phyloP scores from a whole-genome alignment of 208 protist genomes.

The Herpetomonas muscarum region DNA sequence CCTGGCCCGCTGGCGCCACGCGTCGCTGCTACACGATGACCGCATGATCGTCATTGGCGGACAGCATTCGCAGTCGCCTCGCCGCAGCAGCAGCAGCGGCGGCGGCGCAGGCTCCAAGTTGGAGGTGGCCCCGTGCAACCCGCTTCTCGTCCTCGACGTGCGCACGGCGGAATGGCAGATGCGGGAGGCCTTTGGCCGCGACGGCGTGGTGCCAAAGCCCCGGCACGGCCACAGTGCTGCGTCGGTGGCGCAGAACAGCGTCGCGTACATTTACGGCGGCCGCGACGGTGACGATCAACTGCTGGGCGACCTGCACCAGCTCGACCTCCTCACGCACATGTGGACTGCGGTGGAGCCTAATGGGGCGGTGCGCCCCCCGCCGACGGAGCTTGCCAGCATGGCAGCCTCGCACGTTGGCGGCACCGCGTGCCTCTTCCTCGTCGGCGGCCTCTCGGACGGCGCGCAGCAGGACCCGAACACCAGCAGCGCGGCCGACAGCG shows the following conservation, averaged over 20 bases:
- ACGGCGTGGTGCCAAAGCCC: slow-evolving; percentile 28
- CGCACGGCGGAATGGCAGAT: slow-evolving; percentile 25
- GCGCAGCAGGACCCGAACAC: not conserved
- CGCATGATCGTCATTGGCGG: slow-evolving; percentile 60
- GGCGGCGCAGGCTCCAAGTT: slow-evolving; percentile 8
- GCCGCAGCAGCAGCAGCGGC: not conserved
- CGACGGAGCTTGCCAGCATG: slow-evolving; percentile 56
- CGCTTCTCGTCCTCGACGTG: slow-evolving; percentile 56
- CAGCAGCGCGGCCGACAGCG: not conserved
- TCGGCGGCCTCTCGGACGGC: slow-evolving; percentile 24
- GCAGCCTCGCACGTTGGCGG: slow-evolving; percentile 27
- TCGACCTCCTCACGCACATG: slow-evolving; percentile 52
- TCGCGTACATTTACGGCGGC: slow-evolving; percentile 45
- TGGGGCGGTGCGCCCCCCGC: slow-evolving; percentile 43
- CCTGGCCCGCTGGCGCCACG: slow-evolving; percentile 54
- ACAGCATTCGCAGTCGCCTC: slow-evolving; percentile 3
- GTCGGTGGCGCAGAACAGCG: slow-evolving; percentile 11
- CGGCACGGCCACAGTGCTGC: slow-evolving; percentile 63
- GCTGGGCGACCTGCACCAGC: slow-evolving; percentile 53
- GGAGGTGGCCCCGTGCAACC: slow-evolving; percentile 15
- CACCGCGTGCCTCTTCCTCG: slow-evolving; percentile 46
- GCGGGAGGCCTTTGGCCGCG: slow-evolving; percentile 26
- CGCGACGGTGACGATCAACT: slow-evolving; percentile 10
- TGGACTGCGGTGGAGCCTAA: slow-evolving; percentile 50
- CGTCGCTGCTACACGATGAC: slow-evolving; percentile 47